These are phyloP conservation scores for Chalciporus chontae DNA, from an alignment of 768 basidiomycete species.

Conservation along the genomic window DNA sequence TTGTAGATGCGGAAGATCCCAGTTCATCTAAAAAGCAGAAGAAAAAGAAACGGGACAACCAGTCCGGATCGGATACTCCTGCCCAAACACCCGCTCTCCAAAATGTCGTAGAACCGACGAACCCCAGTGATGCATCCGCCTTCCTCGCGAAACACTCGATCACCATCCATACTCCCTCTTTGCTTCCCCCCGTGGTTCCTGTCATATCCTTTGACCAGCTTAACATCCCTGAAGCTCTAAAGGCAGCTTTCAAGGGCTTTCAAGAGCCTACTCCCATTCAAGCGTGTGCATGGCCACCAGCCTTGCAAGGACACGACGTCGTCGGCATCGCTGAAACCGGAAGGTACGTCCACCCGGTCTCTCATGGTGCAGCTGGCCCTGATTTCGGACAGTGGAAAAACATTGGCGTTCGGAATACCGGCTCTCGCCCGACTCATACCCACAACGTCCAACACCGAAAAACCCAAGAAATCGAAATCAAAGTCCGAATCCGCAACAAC, in stretches of 20 bases:
- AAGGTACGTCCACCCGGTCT: slow-evolving; percentile 44
- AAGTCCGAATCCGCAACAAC: slow-evolving; percentile 24
- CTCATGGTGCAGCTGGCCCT: neutral
- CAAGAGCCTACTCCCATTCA: slow-evolving; percentile 93
- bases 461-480: slow-evolving; percentile 29
- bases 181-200: slow-evolving; percentile 51
- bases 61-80: slow-evolving; percentile 8
- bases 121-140: slow-evolving; percentile 42
- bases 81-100: slow-evolving; percentile 16
- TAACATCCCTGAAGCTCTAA: slow-evolving; percentile 59
- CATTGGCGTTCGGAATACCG: slow-evolving; percentile 92
- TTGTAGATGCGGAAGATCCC: neutral
- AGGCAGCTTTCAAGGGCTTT: slow-evolving; percentile 63
- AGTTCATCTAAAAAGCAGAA: slow-evolving; percentile 24
- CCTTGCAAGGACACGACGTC: slow-evolving; percentile 78
- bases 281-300: slow-evolving; percentile 90
- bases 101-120: slow-evolving; percentile 8
- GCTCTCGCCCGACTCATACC: slow-evolving; percentile 67
- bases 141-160: slow-evolving; percentile 75
- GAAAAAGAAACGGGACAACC: slow-evolving; percentile 22
- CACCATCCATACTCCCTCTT: slow-evolving; percentile 57
- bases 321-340: slow-evolving; percentile 98
- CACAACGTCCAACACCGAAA: neutral
- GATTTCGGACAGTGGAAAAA: slow-evolving; percentile 71
- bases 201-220: slow-evolving; percentile 75